Conservation (phyloP, 2,329 filamentous ascomycete genomes). For the Botryotinia narcissicola region DNA sequence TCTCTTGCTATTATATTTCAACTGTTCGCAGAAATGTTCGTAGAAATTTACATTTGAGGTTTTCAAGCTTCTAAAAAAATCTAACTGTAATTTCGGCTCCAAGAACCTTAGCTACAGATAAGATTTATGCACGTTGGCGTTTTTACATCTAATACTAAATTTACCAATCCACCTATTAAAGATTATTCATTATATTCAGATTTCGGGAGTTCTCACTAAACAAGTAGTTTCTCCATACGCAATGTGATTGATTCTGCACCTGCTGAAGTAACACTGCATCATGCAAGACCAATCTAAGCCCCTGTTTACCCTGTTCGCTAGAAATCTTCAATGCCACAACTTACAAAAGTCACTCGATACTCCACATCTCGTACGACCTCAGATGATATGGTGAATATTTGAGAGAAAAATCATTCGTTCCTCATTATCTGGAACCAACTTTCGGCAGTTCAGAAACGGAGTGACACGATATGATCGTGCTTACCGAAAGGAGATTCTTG, state of each 20-base stretch:
- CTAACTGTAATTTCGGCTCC: neutral
- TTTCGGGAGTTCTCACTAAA: neutral
- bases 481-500: neutral
- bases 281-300: neutral
- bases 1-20: neutral
- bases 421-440: neutral
- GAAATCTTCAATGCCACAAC: constrained; percentile 11
- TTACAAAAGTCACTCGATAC: neutral
- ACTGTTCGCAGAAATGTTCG: neutral
- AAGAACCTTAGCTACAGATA: neutral
- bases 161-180: neutral
- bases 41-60: too few relatives aligned
- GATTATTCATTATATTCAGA: neutral
- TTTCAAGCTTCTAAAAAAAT: neutral
- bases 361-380: neutral
- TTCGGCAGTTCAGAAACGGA: constrained; percentile 4
- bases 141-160: neutral
- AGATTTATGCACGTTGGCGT: neutral
- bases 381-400: neutral
- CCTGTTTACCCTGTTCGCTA: neutral
- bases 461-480: neutral
- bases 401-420: neutral
- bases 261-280: constrained; percentile 2
- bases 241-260: neutral
- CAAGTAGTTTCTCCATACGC: neutral